Base-by-base conservation (phyloP, 2,329 filamentous ascomycete species). In the Tothia fuscella region DNA sequence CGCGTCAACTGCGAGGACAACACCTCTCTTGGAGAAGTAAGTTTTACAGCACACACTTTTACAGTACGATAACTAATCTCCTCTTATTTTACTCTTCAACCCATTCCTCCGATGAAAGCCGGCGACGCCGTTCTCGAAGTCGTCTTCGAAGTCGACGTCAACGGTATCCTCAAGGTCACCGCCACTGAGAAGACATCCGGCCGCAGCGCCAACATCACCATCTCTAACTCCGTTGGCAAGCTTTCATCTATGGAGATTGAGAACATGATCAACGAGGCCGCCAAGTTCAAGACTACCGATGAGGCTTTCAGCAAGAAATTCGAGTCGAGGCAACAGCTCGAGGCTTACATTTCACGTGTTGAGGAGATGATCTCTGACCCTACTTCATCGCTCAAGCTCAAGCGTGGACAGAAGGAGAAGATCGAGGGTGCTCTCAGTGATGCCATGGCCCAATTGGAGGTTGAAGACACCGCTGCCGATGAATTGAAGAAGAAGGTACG, bases 281-380 rank as follows among this genome's bases (percentile, higher is more conserved):
- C 89, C 72, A 93, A 93, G 71, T 98, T 95, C 83, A 98, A 98
- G 85, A 76, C 71, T 68, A 88, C 78, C 68, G 91, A 98, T 56
- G 89, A 96, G 68, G 89, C 87, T 49, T 98, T 96, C 79, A 93
- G 82, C 80, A 96, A 96, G 85, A 84, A 83, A 65, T 95, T 96
- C 67, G 91, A 98, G 78, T 84, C 91, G 50, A 87, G 93, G 74
- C 91, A 98, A 74, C 88, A 95, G 72, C 84, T 98, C 53, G 91
- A 98, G 77, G 89, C 86, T 39, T 98, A 98, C 78, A 95, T 98
- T 66, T 81, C 83, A 64, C 86, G 89, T 63, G 89, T 96, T 50
- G 91, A 98, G 78, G 91, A 98, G 74, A 94, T 98, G 59, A 79
- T 96, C 65, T 93, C 86, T 34, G 91, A 98, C 74, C 91, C 91